Evolutionary conservation across 495 filamentous ascomycete species (phyloP), one percentile per base, ranked within the genome.

Genomic region (Penicillium nucicola): DNA sequence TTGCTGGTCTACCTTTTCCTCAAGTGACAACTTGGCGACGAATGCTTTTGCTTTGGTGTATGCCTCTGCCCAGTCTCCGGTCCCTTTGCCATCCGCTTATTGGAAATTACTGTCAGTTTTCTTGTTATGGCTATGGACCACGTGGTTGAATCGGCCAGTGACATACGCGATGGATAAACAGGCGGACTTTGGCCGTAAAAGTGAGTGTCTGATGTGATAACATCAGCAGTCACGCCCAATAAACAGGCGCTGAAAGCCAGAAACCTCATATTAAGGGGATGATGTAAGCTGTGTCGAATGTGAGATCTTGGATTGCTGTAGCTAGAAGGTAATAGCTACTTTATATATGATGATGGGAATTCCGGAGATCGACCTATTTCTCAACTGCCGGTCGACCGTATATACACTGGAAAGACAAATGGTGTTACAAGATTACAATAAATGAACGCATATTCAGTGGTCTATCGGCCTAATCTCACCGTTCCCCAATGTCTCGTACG

Each of bases 121-220:
- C 5, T 4, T 11, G 13, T 1, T 30, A n/a, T 25, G 4, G 13
- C 14, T 11, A 40, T n/a, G n/a, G 13, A 23, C 7, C 11, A n/a
- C n/a, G n/a, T 9, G 2, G 19, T 6, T 2, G 46, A 30, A 5
- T 12, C 6, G 15, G 4, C 7, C n/a, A 38, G 31, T 13, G 9
- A 59, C 57, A 32, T 65, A 74, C 69, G 81, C 0, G 77, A 75
- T 4, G 80, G 81, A 52, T 80, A 82, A 12, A 83, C 72, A 1
- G 76, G 69, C 1, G 77, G 74, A 33, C 77, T 81, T 45, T 78
- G 65, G 18, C 81, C 81, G 57, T 85, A 83, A 48, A 84, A 85
- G 36, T 54, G 23, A 13, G 43, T 59, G 43, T 62, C 60, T 1
- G 56, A 59, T 9, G 60, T 62, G 25, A 62, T 60, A 14, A 40